Evolutionary conservation across 441 rosid genomes (phyloP).

Genomic region (Gossypium schwendimanii): DNA sequence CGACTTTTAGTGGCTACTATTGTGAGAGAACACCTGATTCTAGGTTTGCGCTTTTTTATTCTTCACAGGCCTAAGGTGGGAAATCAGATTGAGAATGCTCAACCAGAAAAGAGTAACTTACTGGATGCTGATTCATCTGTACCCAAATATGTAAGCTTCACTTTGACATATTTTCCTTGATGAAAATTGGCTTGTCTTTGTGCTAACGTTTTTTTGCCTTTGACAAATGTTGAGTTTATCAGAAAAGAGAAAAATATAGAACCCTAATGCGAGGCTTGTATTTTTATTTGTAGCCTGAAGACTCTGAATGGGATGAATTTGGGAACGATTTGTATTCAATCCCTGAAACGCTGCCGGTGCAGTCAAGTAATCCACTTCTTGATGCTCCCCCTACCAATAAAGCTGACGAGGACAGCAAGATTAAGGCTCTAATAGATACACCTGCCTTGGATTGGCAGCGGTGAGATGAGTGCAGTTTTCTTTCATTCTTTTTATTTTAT

Average conservation of each 20-base stretch:
- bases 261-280: conserved; percentile 6
- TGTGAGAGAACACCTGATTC: conserved; percentile 12
- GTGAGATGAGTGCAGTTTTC: conserved; percentile 33
- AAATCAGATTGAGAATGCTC: conserved; percentile 37
- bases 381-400: conserved; percentile 58
- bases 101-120: conserved; percentile 41
- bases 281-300: conserved; percentile 51
- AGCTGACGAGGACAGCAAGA: conserved; percentile 92
- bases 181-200: neutral
- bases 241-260: neutral
- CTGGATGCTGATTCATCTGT: conserved; percentile 49
- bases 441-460: conserved; percentile 98
- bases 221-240: neutral
- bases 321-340: conserved; percentile 91
- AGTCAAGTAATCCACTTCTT: conserved; percentile 39
- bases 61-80: conserved; percentile 66
- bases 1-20: neutral
- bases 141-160: conserved; percentile 53
- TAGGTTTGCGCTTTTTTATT: conserved; percentile 27
- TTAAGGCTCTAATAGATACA: conserved; percentile 84
- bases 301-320: conserved; percentile 89
- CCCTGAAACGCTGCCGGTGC: conserved; percentile 57
- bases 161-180: neutral
- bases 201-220: neutral
- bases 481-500: neutral